Base-by-base conservation (phyloP, 1,139 yeast species). In the Pichia sp. region DNA sequence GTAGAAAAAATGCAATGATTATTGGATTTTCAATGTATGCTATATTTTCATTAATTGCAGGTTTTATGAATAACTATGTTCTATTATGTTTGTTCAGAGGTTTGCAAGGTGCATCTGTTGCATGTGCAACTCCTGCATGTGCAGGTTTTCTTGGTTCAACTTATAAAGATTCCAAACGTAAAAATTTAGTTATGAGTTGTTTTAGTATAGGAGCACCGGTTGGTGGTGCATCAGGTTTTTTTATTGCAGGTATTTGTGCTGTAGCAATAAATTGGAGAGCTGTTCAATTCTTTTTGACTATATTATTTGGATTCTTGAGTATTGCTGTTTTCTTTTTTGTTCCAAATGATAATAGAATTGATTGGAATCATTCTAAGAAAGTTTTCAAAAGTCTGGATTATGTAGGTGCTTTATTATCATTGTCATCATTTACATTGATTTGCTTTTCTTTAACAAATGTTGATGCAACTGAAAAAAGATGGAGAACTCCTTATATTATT, bases 201-300 rank as follows among this genome's bases (percentile, higher is more conserved):
- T 68, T 68, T 47, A 55, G 69, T 4, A 68, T 69, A 1, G 74
- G 74, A 2, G 72, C 74, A 1, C 75, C 75, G 1, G 50, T 67
- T 6, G 75, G 75, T 15, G 65, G 64, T 38, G 65, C 68, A 1
- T 40, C 54, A 14, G 74, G 74, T 1, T 56, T 60, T 25, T 50
- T 70, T 21, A 48, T 62, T 20, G 71, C 71, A 10, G 75, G 73
- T 35, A 62, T 70, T 18, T 64, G 70, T 48, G 48, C 58, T 13
- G 55, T 63, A 38, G 51, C 62, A n/a, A 48, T 68, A 15, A 54
- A 54, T 35, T 70, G 74, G 73, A 52, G 68, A 40, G 55, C 72
- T 0, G 59, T 59, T 21, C 64, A 69, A 28, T 69, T 48, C 42
- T 69, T 69, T 42, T 46, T 65, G 8, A 59, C 70, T 2, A 69